Percentiles rank a stretch among this genome's conserved stretches.
Conservation (phyloP, 1,284 basidiomycete species). For the Malassezia dermatis region DNA sequence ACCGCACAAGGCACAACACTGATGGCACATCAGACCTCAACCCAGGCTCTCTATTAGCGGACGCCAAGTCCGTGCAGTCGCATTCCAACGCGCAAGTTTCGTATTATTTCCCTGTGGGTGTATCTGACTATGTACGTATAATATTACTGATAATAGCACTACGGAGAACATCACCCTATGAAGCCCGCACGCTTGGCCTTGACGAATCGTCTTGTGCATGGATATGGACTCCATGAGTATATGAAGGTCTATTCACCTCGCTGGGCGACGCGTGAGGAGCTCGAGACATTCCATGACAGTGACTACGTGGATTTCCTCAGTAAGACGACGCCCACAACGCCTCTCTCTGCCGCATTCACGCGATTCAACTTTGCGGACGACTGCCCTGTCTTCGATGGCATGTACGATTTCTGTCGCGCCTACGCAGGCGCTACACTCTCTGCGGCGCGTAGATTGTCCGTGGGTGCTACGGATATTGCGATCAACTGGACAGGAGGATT, state of each 20-base stretch:
- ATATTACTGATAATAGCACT: constrained; percentile 22
- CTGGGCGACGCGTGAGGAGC: constrained; percentile 75
- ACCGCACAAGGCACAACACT: constrained; percentile 24
- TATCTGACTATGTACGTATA: constrained; percentile 62
- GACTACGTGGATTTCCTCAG: constrained; percentile 93
- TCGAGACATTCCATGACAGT: constrained; percentile 76
- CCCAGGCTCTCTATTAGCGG: constrained; percentile 8
- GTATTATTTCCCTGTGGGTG: constrained; percentile 87
- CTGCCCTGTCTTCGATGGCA: constrained; percentile 47
- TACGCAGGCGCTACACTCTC: constrained; percentile 60
- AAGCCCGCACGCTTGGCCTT: constrained; percentile 88
- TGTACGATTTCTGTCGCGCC: constrained; percentile 46
- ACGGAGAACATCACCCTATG: constrained; percentile 91
- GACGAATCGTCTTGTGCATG: constrained; percentile 88
- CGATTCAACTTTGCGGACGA: constrained; percentile 48
- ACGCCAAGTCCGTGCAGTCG: constrained; percentile 22
- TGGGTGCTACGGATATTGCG: constrained; percentile 78
- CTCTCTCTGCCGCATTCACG: constrained; percentile 35
- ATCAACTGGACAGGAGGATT: constrained; percentile 97
- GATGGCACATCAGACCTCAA: constrained; percentile 24
- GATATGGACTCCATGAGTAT: constrained; percentile 89
- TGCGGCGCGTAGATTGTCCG: constrained; percentile 51
- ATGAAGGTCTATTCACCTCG: constrained; percentile 89
- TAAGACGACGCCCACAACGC: constrained; percentile 49
- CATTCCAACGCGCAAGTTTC: constrained; percentile 61